Base-by-base conservation (phyloP, 2,329 filamentous ascomycete genomes). In the Pseudogymnoascus sp. region DNA sequence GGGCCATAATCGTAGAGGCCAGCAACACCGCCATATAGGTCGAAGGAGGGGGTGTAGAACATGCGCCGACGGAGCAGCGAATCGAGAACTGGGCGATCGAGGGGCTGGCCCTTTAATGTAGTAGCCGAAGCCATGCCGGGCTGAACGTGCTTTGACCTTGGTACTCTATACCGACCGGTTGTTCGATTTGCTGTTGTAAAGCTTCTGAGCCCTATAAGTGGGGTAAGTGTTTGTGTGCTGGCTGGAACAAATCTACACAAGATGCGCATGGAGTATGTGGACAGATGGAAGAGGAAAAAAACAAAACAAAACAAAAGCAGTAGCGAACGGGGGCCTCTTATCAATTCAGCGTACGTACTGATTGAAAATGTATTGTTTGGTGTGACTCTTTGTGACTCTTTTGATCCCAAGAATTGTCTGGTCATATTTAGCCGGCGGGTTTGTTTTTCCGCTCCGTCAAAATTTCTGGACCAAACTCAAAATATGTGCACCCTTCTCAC, bases 11-110 rank as follows among this genome's bases (percentile, higher is more conserved):
- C 87, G 75, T 85, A 90, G 23, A 90, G 82, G 72, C 92, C 92
- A 69, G 86, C 88, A 64, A 94, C 88, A 73, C 91, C 91, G 69
- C 90, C 90, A 74, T 97, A 97, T 72, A 96, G 93, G 77, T 97
- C 94, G 77, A 97, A 97, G 63, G 92, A 88, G 62, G 92, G 92
- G 67, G 92, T 96, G 78, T 94, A 96, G 82, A 97, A 97, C 78
- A 93, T 82, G 76, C 92, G 89, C 68, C 92, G 89, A 69, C 89
- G 87, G 70, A 97, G 86, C 73, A 97, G 84, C 66, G 87, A 89
- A 74, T 97, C 94, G 73, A 97, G 85, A 63, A 84, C 80, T 65
- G 82, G 79, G 72, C 91, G 87, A 77, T 97, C 92, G 71, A 99
- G 88, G 77, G 90, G 86, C 81, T 96, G 87, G 71, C 93, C 94